phyloP scores from a whole-genome alignment of 1,284 basidiomycete species.

The Tylopilus sp. region DNA sequence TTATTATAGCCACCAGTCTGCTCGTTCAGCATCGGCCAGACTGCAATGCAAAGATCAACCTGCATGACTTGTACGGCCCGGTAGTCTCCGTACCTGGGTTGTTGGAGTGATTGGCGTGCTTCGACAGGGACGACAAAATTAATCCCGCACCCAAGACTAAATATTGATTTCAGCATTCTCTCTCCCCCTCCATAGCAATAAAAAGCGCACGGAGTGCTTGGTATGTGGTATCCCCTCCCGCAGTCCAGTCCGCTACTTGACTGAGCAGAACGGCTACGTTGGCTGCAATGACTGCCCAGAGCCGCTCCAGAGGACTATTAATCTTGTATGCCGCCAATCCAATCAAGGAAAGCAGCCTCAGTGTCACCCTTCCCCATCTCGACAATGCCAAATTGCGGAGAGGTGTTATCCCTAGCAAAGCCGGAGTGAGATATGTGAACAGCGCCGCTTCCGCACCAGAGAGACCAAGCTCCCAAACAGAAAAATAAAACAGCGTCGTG shows the following conservation, averaged over 20 bases:
- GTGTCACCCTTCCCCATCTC: slow-evolving; percentile 44
- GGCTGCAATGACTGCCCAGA: slow-evolving; percentile 57
- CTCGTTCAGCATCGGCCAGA: slow-evolving; percentile 78
- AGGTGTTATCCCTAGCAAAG: slow-evolving; percentile 49
- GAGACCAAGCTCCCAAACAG: slow-evolving; percentile 82
- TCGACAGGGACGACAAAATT: slow-evolving; percentile 66
- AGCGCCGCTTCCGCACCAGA: slow-evolving; percentile 76
- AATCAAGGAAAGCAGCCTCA: slow-evolving; percentile 50
- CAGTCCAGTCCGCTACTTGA: slow-evolving; percentile 55
- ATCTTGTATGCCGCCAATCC: slow-evolving; percentile 63
- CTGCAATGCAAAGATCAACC: slow-evolving; percentile 33
- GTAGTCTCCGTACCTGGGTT: slow-evolving; percentile 59
- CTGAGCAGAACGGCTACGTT: slow-evolving; percentile 50
- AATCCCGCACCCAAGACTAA: slow-evolving; percentile 67
- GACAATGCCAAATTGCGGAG: slow-evolving; percentile 46
- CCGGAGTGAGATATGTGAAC: slow-evolving; percentile 64
- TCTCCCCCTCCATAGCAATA: background rate
- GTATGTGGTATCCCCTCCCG: slow-evolving; percentile 42
- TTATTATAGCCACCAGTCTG: slow-evolving; percentile 72
- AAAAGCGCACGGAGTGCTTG: slow-evolving; percentile 55
- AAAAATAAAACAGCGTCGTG: slow-evolving; percentile 88
- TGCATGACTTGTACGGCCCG: background rate
- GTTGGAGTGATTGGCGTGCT: slow-evolving; percentile 76
- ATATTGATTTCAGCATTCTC: background rate
- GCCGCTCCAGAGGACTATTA: slow-evolving; percentile 51